Base-by-base conservation (phyloP, 1,139 yeast genomes). In the Taiozyma sp. region DNA sequence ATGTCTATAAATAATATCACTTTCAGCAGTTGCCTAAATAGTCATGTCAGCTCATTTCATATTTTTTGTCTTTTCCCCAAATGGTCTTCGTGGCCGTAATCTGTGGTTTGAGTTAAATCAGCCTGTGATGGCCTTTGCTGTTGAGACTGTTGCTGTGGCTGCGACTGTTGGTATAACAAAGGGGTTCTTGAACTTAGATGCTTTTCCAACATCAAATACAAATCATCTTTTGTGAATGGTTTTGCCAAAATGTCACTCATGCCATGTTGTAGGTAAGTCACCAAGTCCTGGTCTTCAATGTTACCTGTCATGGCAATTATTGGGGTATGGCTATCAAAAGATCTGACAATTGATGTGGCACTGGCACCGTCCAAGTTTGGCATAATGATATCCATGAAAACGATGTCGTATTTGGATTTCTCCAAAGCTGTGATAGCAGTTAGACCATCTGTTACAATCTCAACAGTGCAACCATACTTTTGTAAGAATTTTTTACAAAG, bases 301-400 rank as follows among this genome's bases (percentile, higher is more conserved):
- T 88, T 88, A 41, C 96, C 95, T 3, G 97, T 90, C 96, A 92
- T 90, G 44, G 96, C 96, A 57, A 91, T 87, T 56, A 92, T 88
- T 7, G 97, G 97, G 0, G 96, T 89, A 53, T 78, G 79, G 27
- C 83, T 82, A 65, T 90, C 96, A 65, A 88, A 88, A 22, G 87
- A 82, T 57, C 97, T 76, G 53, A 92, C 90, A 44, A 90, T 83
- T 48, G 90, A 84, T 2, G 97, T 86, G 2, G 97, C 96, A 2
- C 96, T 85, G 8, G 96, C 96, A 46, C 98, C 98, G 67, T 92
- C 97, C 51, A 92, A 72, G 65, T 88, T 88, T 2, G 97, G 97
- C 93, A 92, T 87, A 27, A 92, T 96, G 49, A 88, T 89, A 69
- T 91, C 97, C 96, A 92, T 90, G 49, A 92, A 71, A 1, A 92